Evolutionary conservation across 2,329 filamentous ascomycete species (phyloP).

Genomic region (Fusarium nygamai): DNA sequence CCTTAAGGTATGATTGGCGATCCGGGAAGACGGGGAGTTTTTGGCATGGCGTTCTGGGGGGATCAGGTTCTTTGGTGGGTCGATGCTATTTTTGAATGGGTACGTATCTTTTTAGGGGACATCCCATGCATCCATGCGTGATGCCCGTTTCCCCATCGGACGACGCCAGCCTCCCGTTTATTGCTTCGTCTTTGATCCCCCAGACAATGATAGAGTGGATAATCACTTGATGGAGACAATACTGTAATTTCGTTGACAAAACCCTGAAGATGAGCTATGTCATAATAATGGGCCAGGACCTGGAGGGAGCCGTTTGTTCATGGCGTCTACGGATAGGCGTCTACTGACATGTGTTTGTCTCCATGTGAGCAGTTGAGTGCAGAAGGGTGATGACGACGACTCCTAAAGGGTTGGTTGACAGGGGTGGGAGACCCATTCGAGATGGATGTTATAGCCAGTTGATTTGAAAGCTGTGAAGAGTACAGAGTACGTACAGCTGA

Average conservation of each 20-base stretch:
- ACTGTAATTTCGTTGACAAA: slow-evolving; percentile 1
- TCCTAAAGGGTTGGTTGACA: slow-evolving; percentile 11
- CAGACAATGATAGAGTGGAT: background rate
- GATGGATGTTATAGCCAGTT: background rate
- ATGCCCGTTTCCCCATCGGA: slow-evolving; percentile 7
- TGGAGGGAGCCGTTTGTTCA: slow-evolving; percentile 8
- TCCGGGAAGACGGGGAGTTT: slow-evolving; percentile 18
- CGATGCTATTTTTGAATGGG: slow-evolving; percentile 26
- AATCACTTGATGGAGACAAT: background rate
- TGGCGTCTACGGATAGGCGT: background rate
- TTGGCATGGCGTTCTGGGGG: background rate
- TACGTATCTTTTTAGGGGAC: slow-evolving; percentile 5
- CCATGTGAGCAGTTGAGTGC: background rate
- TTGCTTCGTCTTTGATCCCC: background rate
- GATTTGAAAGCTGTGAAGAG: background rate
- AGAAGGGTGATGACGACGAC: slow-evolving; percentile 34
- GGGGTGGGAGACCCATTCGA: slow-evolving; percentile 11
- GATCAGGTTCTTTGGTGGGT: slow-evolving; percentile 5
- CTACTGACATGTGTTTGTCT: background rate
- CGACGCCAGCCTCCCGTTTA: slow-evolving; percentile 15
- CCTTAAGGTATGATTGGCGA: background rate
- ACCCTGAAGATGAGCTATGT: slow-evolving; percentile 5
- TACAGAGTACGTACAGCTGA: background rate
- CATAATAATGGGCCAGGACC: background rate
- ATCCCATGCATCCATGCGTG: background rate